phyloP scores from a whole-genome alignment of 192 early-diverging fungal genomes.

The Gaertneriomyces sp. region DNA sequence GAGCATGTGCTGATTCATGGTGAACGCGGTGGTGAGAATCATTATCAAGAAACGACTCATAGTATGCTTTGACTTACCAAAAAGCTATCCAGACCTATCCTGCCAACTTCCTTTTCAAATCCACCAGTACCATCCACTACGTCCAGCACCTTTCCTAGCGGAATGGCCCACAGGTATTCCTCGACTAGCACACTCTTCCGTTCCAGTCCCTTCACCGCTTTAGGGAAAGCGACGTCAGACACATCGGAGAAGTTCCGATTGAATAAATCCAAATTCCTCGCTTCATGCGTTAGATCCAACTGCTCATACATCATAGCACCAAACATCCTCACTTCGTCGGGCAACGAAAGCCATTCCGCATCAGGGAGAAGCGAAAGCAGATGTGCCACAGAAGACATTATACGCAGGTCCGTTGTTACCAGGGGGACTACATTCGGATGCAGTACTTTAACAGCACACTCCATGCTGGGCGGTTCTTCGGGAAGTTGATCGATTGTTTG shows the following conservation, averaged over 20 bases:
- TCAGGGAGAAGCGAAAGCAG: slow-evolving; percentile 69
- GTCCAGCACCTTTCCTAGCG: slow-evolving; percentile 70
- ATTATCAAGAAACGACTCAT: not conserved
- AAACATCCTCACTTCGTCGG: slow-evolving; percentile 86
- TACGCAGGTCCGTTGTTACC: slow-evolving; percentile 77
- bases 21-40: not conserved
- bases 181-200: slow-evolving; percentile 75
- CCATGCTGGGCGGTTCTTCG: not conserved
- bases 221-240: slow-evolving; percentile 57
- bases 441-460: slow-evolving; percentile 80
- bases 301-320: slow-evolving; percentile 89
- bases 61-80: slow-evolving; percentile 39
- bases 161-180: slow-evolving; percentile 74
- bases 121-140: slow-evolving; percentile 17
- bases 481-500: slow-evolving; percentile 1
- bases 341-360: slow-evolving; percentile 80
- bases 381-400: slow-evolving; percentile 69
- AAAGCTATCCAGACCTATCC: slow-evolving; percentile 77
- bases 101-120: slow-evolving; percentile 74
- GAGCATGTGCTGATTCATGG: slow-evolving; percentile 62
- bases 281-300: slow-evolving; percentile 80
- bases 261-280: slow-evolving; percentile 61
- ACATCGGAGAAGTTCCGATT: slow-evolving; percentile 36
- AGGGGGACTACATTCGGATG: slow-evolving; percentile 72
- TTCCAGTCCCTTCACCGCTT: slow-evolving; percentile 46